Percentiles rank a stretch among this genome's conserved stretches.
phyloP scores from a whole-genome alignment of 306 rosid species.

The Acacia melanoxylon region DNA sequence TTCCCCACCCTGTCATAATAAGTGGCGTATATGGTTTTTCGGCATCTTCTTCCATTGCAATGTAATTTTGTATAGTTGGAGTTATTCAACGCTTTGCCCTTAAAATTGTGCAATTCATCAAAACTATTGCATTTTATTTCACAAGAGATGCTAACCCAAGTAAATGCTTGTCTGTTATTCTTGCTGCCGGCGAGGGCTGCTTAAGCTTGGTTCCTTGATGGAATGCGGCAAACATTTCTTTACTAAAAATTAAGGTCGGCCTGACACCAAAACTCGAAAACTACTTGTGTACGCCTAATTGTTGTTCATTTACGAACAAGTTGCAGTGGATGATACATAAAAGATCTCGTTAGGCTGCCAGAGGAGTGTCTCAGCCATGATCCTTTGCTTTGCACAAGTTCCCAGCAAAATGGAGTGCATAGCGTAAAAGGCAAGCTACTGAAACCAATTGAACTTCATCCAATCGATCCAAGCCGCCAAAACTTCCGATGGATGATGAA shows the following conservation, averaged over 20 bases:
- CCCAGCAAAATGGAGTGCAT: not conserved
- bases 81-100: not conserved
- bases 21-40: not conserved
- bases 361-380: not conserved
- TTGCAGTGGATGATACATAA: not conserved
- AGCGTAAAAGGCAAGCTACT: not conserved
- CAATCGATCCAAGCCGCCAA: not conserved
- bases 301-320: not conserved
- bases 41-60: not conserved
- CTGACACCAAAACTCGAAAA: not conserved
- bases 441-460: not conserved
- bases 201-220: not conserved
- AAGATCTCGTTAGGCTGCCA: not conserved
- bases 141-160: not conserved
- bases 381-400: not conserved
- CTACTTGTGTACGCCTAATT: not conserved
- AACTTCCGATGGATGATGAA: not conserved
- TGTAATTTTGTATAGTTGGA: not conserved
- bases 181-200: not conserved
- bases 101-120: not conserved
- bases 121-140: not conserved
- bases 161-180: not conserved
- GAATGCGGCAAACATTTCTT: not conserved
- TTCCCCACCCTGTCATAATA: not conserved
- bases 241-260: not conserved